phyloP scores from a whole-genome alignment of 2,329 filamentous ascomycete genomes.

The Pseudogymnoascus sp. region DNA sequence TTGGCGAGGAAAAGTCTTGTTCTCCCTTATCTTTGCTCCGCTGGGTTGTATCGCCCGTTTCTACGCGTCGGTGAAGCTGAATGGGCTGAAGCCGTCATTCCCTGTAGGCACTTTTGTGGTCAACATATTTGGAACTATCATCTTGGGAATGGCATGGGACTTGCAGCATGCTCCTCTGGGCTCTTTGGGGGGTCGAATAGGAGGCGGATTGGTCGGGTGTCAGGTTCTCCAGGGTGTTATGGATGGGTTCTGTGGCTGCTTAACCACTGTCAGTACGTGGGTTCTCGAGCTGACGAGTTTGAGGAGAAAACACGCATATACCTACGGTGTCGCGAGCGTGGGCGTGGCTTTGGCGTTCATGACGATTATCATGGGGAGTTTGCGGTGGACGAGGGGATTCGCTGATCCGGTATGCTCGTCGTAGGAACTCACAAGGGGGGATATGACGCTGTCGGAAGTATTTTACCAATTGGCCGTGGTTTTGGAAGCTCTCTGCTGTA shows the following conservation, averaged over 20 bases:
- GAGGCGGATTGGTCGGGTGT: conserved; percentile 50
- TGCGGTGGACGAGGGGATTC: conserved; percentile 62
- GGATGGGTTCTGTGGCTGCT: conserved; percentile 61
- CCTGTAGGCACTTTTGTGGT: conserved; percentile 80
- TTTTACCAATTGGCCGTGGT: background rate
- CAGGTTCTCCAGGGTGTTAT: conserved; percentile 60
- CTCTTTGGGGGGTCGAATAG: conserved; percentile 8
- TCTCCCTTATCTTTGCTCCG: conserved; percentile 76
- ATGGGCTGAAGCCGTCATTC: conserved; percentile 58
- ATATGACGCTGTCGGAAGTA: background rate
- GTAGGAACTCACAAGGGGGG: background rate
- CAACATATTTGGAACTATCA: conserved; percentile 68
- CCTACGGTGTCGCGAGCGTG: conserved; percentile 60
- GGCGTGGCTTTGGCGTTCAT: conserved; percentile 49
- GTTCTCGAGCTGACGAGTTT: conserved; percentile 52
- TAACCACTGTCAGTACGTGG: conserved; percentile 63
- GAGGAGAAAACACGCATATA: conserved; percentile 52
- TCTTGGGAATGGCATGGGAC: conserved; percentile 72
- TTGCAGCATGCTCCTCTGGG: conserved; percentile 57
- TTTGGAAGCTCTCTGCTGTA: background rate
- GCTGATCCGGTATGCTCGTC: conserved; percentile 20
- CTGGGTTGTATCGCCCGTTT: conserved; percentile 70
- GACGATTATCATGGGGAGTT: conserved; percentile 66
- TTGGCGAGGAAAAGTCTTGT: conserved; percentile 71
- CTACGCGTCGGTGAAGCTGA: conserved; percentile 65